These are phyloP conservation scores for Saturnispora sekii DNA, from an alignment of 805 yeast genomes.

Conservation along the genomic window DNA sequence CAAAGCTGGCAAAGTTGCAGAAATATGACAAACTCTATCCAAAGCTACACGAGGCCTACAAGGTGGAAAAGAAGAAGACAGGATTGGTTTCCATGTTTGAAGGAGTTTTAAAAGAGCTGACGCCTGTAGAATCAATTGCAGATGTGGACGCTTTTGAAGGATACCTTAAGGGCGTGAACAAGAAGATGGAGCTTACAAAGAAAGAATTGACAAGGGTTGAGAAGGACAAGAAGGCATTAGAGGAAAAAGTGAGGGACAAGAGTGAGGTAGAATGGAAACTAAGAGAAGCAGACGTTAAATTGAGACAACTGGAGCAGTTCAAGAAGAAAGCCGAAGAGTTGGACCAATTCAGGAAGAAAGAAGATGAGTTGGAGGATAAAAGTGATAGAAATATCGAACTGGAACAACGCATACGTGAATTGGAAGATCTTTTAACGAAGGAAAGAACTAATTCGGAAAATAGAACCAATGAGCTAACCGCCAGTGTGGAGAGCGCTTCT, in stretches of 20 bases:
- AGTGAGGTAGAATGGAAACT: constrained; percentile 11
- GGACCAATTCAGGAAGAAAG: not conserved
- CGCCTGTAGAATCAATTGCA: constrained; percentile 68
- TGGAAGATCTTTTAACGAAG: not conserved
- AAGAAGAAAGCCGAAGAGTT: not conserved
- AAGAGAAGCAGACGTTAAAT: constrained; percentile 25
- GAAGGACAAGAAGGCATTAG: constrained; percentile 15
- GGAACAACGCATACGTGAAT: not conserved
- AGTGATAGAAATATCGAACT: not conserved
- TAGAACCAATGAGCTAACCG: no score
- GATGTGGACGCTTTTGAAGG: constrained; percentile 66
- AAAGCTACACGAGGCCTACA: constrained; percentile 70
- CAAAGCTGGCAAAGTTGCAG: constrained; percentile 62
- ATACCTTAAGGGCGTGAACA: constrained; percentile 52
- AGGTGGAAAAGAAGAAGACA: constrained; percentile 60
- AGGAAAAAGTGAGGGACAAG: constrained; percentile 10
- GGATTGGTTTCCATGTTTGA: constrained; percentile 57
- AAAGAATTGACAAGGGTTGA: constrained; percentile 51
- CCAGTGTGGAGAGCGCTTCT: no score
- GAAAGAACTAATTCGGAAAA: no score
- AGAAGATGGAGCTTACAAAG: constrained; percentile 51
- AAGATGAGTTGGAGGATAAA: constrained; percentile 10
- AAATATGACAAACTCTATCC: constrained; percentile 93
- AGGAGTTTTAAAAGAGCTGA: constrained; percentile 59
- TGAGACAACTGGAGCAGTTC: not conserved